Conservation (phyloP, 495 filamentous ascomycete genomes). For the Extremus antarcticus region DNA sequence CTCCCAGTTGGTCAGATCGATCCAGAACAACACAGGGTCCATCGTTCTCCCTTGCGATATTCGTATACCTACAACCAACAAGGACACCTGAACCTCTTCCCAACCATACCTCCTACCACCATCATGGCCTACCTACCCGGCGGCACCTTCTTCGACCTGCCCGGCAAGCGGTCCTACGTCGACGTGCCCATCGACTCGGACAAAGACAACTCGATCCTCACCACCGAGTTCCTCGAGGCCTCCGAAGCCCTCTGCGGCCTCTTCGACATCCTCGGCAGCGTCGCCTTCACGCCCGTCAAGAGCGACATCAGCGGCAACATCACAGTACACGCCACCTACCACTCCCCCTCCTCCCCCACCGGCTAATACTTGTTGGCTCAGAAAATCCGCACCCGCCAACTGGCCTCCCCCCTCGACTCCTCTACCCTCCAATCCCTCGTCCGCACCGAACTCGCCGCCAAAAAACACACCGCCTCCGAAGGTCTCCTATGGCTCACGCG, state of each 20-base stretch:
- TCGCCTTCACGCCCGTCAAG: slow-evolving; percentile 80
- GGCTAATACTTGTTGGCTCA: slow-evolving; percentile 25
- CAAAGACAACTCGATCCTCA: slow-evolving; percentile 67
- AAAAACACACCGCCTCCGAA: slow-evolving; percentile 76
- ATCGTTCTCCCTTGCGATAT: neutral
- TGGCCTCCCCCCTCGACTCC: slow-evolving; percentile 64
- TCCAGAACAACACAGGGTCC: no score
- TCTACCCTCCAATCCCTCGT: slow-evolving; percentile 74
- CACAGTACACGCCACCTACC: slow-evolving; percentile 48
- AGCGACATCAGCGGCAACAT: slow-evolving; percentile 84
- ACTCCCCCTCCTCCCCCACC: neutral
- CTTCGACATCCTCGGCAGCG: slow-evolving; percentile 75
- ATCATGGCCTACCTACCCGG: slow-evolving; percentile 42
- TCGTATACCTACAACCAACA: no score
- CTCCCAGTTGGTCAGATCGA: no score
- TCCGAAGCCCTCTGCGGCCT: slow-evolving; percentile 72
- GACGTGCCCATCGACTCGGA: slow-evolving; percentile 63
- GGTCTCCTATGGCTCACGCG: slow-evolving; percentile 85
- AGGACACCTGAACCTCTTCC: no score
- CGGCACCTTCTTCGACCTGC: slow-evolving; percentile 71
- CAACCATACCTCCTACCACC: no score
- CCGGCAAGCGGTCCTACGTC: slow-evolving; percentile 63
- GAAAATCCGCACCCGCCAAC: slow-evolving; percentile 85
- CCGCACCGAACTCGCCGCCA: slow-evolving; percentile 72
- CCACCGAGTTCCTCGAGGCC: slow-evolving; percentile 83